A percentile compares a stretch with the other conserved stretches of the same genome.
These are phyloP conservation scores for Talaromyces wortmannii DNA, from an alignment of 495 filamentous ascomycete genomes.

Conservation along the genomic window DNA sequence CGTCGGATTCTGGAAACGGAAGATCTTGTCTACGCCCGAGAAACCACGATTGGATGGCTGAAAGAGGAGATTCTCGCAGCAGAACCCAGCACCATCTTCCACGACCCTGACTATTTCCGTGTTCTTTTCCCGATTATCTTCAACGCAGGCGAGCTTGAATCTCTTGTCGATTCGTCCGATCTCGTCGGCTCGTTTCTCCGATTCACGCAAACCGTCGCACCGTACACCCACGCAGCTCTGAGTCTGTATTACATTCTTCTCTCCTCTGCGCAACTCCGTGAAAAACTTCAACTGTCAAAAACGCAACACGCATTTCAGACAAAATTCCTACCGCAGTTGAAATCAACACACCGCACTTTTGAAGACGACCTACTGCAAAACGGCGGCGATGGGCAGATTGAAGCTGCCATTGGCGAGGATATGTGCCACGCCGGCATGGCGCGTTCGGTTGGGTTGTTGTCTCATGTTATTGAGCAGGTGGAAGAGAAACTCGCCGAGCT, in stretches of 20 bases:
- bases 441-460: slow-evolving; percentile 30
- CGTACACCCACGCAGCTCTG: slow-evolving; percentile 33
- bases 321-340: slow-evolving; percentile 28
- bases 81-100: slow-evolving; percentile 14
- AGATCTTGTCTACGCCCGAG: slow-evolving; percentile 64
- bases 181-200: slow-evolving; percentile 28
- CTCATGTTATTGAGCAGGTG: slow-evolving; percentile 28
- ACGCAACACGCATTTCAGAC: slow-evolving; percentile 28
- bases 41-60: slow-evolving; percentile 77
- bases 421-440: slow-evolving; percentile 31
- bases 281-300: slow-evolving; percentile 29
- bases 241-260: slow-evolving; percentile 40
- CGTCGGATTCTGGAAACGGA: slow-evolving; percentile 75
- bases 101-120: slow-evolving; percentile 43
- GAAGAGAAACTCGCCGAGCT: slow-evolving; percentile 16
- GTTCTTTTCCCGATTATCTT: slow-evolving; percentile 35
- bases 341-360: slow-evolving; percentile 23
- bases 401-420: slow-evolving; percentile 29
- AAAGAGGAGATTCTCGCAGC: slow-evolving; percentile 68
- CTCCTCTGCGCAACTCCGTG: slow-evolving; percentile 21
- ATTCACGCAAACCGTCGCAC: slow-evolving; percentile 29
- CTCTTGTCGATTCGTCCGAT: slow-evolving; percentile 18
- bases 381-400: slow-evolving; percentile 33
- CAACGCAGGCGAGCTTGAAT: slow-evolving; percentile 12
- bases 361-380: slow-evolving; percentile 26